Evolutionary conservation across 768 basidiomycete genomes (phyloP).

Genomic region (Rickenella mellea): DNA sequence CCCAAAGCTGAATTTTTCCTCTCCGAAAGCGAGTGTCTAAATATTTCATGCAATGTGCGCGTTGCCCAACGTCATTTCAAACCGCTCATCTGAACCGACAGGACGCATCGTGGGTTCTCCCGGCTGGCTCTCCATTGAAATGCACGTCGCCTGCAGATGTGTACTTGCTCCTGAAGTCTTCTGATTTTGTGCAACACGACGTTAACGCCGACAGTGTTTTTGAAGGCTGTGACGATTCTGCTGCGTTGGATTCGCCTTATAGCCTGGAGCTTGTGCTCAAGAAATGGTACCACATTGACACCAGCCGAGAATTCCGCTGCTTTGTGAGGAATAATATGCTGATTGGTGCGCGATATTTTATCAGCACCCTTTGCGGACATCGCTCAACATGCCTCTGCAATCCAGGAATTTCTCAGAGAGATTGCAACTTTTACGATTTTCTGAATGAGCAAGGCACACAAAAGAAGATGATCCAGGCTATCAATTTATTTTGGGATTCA

Average conservation of each 20-base stretch:
- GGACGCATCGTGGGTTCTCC: constrained; percentile 91
- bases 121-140: constrained; percentile 73
- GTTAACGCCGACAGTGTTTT: constrained; percentile 54
- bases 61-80: no score
- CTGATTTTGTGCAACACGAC: constrained; percentile 83
- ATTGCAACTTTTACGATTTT: constrained; percentile 83
- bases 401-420: constrained; percentile 78
- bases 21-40: constrained; percentile 60
- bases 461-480: constrained; percentile 37
- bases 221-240: constrained; percentile 39
- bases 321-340: constrained; percentile 70
- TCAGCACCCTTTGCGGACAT: background rate
- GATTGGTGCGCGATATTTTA: constrained; percentile 40
- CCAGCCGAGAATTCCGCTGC: constrained; percentile 80
- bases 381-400: background rate
- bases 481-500: constrained; percentile 58
- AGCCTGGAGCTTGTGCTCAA: constrained; percentile 78
- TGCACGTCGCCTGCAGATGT: constrained; percentile 86
- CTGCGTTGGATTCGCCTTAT: constrained; percentile 25
- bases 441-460: constrained; percentile 55
- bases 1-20: constrained; percentile 93
- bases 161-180: constrained; percentile 86
- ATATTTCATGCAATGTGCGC: background rate
- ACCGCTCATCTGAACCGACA: constrained; percentile 23
- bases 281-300: constrained; percentile 84